phyloP scores from a whole-genome alignment of 352 stramenopile genomes.

The Phytophthora constricta region DNA sequence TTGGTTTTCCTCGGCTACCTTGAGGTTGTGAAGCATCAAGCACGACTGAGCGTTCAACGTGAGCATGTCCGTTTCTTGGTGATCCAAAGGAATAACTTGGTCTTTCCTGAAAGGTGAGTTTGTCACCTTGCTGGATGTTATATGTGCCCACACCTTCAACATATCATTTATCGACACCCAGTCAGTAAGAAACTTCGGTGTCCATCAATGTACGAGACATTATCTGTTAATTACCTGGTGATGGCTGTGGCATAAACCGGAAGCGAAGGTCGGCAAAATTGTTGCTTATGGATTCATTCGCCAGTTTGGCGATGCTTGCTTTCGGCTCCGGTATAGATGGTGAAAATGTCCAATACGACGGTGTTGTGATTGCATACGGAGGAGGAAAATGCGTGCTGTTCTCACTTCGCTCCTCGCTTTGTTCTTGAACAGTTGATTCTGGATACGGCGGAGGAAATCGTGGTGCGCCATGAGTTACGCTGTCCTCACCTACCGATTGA shows the following conservation, averaged over 20 bases:
- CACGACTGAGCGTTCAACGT: background rate
- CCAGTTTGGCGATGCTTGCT: constrained; percentile 31
- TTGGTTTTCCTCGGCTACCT: constrained; percentile 4
- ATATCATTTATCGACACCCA: background rate
- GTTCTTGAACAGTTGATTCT: constrained; percentile 29
- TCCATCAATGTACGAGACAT: no score
- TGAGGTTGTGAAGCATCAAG: constrained; percentile 1
- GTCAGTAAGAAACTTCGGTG: no score
- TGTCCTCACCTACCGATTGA: background rate
- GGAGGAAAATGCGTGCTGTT: constrained; percentile 37
- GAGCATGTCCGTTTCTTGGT: background rate
- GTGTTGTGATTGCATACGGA: constrained; percentile 40
- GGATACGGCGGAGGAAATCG: constrained; percentile 51
- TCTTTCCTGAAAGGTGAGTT: constrained; percentile 48
- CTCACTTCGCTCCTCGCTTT: constrained; percentile 21
- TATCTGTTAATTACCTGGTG: constrained; percentile 19
- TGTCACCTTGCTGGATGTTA: constrained; percentile 52
- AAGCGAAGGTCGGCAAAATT: constrained; percentile 19
- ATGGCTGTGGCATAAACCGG: constrained; percentile 26
- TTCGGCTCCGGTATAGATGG: constrained; percentile 31
- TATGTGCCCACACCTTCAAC: constrained; percentile 55
- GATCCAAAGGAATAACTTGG: constrained; percentile 48
- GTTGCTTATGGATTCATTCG: constrained; percentile 22
- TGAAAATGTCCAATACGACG: constrained; percentile 39
- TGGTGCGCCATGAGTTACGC: constrained; percentile 1